Conservation (phyloP, 495 filamentous ascomycete genomes). For the Stereocaulon alpinum region DNA sequence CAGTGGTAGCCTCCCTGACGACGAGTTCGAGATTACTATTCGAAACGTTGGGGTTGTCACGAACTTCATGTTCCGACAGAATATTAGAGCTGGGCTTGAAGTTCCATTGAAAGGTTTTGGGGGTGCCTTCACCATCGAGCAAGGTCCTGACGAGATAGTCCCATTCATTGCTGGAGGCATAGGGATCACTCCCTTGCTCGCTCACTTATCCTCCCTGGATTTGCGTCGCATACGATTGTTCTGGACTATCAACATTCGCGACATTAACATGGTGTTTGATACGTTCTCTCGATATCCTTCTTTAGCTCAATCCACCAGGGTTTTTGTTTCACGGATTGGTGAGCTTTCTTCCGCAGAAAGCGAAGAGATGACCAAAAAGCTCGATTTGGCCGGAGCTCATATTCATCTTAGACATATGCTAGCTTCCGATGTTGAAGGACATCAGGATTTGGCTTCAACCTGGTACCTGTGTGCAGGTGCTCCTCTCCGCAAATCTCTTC, state of each 20-base stretch:
- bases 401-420: slow-evolving; percentile 43
- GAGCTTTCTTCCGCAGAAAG: slow-evolving; percentile 24
- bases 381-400: slow-evolving; percentile 31
- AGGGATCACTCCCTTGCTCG: slow-evolving; percentile 68
- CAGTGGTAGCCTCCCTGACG: slow-evolving; percentile 25
- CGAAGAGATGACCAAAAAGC: slow-evolving; percentile 20
- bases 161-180: slow-evolving; percentile 68
- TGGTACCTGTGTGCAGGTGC: slow-evolving; percentile 62
- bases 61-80: slow-evolving; percentile 48
- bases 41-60: slow-evolving; percentile 59
- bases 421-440: slow-evolving; percentile 38
- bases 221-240: slow-evolving; percentile 41
- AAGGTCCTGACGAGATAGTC: slow-evolving; percentile 18
- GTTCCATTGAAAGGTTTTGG: slow-evolving; percentile 62
- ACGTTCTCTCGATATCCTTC: slow-evolving; percentile 41
- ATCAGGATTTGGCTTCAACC: slow-evolving; percentile 30
- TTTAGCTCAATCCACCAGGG: slow-evolving; percentile 39
- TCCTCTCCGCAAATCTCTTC: slow-evolving; percentile 42
- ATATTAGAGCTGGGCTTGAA: slow-evolving; percentile 43
- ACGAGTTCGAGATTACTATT: slow-evolving; percentile 61
- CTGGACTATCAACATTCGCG: slow-evolving; percentile 53
- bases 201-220: slow-evolving; percentile 44
- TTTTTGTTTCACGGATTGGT: slow-evolving; percentile 52
- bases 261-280: slow-evolving; percentile 53
- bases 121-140: slow-evolving; percentile 50